These are phyloP conservation scores for Acanthamoeba pearcei DNA, from an alignment of 208 protist genomes.

Conservation along the genomic window DNA sequence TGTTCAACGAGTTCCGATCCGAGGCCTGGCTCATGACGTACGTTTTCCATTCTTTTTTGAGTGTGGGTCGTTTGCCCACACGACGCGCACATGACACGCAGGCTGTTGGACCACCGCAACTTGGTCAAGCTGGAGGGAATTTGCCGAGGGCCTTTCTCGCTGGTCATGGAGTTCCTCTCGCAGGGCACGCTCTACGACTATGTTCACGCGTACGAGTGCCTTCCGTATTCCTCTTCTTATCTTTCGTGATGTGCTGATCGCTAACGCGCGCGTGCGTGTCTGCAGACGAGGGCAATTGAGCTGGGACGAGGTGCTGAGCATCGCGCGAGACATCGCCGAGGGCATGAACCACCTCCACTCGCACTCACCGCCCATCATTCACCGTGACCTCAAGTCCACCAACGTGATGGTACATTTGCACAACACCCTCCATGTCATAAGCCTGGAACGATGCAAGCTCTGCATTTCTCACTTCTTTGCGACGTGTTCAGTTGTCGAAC, in stretches of 20 bases:
- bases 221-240: background rate
- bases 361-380: conserved; percentile 60
- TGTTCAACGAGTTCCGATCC: conserved; percentile 70
- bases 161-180: conserved; percentile 59
- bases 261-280: background rate
- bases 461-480: background rate
- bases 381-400: conserved; percentile 61
- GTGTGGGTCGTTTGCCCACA: background rate
- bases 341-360: conserved; percentile 67
- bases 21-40: conserved; percentile 73
- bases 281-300: background rate
- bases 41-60: background rate
- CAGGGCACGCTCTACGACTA: conserved; percentile 70
- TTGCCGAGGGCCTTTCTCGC: conserved; percentile 11
- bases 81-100: background rate
- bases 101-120: conserved; percentile 49
- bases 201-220: background rate
- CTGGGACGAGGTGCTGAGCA: conserved; percentile 28
- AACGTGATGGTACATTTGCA: conserved; percentile 13
- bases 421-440: background rate
- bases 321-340: conserved; percentile 37
- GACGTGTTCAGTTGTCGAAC: conserved; percentile 10
- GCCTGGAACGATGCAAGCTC: too few species aligned
- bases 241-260: too few species aligned
- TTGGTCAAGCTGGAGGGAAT: conserved; percentile 55